Base-by-base conservation (phyloP, 805 yeast genomes). In the Ascoidea asiatica region DNA sequence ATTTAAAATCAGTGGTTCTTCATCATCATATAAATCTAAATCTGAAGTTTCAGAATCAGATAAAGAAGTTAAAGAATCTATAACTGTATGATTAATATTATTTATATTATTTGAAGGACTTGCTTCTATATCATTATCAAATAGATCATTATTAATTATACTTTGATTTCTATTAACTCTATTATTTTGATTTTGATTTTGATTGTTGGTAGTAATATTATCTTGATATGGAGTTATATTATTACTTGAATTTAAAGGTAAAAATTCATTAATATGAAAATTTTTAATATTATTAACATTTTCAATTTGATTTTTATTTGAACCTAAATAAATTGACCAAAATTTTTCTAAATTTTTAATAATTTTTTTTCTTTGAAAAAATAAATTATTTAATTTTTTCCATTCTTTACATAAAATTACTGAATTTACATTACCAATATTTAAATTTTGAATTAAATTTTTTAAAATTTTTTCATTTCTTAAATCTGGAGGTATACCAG, bases 351-450 rank as follows among this genome's bases (percentile, higher is more conserved):
- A 61, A 44, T 68, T 67, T 22, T 66, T 59, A 4, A 89, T 53
- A 2, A 83, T 62, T 18, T 58, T 50, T 36, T 69, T 65, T 39
- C 97, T 68, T 48, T 74, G 67, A 44, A 70, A 71, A 59, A 81
- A 82, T 17, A 92, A 63, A 41, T 60, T 55, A 53, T 89, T 87
- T 44, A 90, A 66, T 19, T 69, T 72, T 11, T 73, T 73, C 97
- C 97, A 92, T 57, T 90, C 92, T 48, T 87, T 69, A 52, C 95
- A 92, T 2, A 92, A 77, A 2, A 82, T 79, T 6, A 89, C 72
- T 1, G 81, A 72, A 21, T 79, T 73, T 1, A 90, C 95, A 46
- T 75, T 79, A 1, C 95, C 96, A 35, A 89, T 80, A 22, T 81
- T 80, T 36, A 90, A 65, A 7, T 73, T 71, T 53, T 87, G 92